Percentiles rank a stretch among this genome's conserved stretches.
Conservation (phyloP, 2,329 filamentous ascomycete species). For the Rhynchosporium graminicola region DNA sequence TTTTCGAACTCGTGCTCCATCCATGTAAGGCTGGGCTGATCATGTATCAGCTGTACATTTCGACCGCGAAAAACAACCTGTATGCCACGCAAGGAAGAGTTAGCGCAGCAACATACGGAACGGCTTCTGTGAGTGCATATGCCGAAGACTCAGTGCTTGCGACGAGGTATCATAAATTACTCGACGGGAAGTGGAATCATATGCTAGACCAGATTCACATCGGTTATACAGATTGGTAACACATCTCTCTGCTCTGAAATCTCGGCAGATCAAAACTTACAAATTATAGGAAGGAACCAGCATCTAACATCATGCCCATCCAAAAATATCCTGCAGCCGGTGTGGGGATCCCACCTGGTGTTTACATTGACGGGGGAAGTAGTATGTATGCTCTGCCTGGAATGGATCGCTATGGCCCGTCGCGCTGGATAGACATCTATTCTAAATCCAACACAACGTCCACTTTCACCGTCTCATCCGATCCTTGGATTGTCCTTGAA, state of each 20-base stretch:
- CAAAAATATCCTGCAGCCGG: conserved; percentile 15
- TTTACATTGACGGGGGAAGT: conserved; percentile 26
- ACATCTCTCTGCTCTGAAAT: neutral
- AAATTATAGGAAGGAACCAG: conserved; percentile 23
- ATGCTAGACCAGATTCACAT: conserved; percentile 30
- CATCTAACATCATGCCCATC: conserved; percentile 23
- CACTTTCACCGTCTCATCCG: conserved; percentile 20
- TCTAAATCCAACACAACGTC: conserved; percentile 17
- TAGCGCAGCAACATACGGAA: conserved; percentile 18
- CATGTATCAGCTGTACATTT: conserved; percentile 21
- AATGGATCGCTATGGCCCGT: conserved; percentile 20
- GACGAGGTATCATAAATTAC: conserved; percentile 23
- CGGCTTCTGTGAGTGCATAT: conserved; percentile 18
- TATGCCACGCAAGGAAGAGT: conserved; percentile 24
- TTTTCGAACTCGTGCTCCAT: conserved; percentile 29
- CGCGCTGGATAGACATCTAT: conserved; percentile 26
- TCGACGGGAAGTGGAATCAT: conserved; percentile 29
- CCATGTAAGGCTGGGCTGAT: conserved; percentile 24
- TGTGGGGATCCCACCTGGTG: conserved; percentile 13
- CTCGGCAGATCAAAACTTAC: neutral
- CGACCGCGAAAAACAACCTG: conserved; percentile 24
- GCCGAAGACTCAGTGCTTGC: conserved; percentile 21
- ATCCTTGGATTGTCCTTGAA: conserved; percentile 19
- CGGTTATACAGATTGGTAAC: conserved; percentile 25
- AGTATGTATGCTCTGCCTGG: conserved; percentile 16